phyloP scores from a whole-genome alignment of 2,329 filamentous ascomycete genomes.

The Tolypocladium amazonense region DNA sequence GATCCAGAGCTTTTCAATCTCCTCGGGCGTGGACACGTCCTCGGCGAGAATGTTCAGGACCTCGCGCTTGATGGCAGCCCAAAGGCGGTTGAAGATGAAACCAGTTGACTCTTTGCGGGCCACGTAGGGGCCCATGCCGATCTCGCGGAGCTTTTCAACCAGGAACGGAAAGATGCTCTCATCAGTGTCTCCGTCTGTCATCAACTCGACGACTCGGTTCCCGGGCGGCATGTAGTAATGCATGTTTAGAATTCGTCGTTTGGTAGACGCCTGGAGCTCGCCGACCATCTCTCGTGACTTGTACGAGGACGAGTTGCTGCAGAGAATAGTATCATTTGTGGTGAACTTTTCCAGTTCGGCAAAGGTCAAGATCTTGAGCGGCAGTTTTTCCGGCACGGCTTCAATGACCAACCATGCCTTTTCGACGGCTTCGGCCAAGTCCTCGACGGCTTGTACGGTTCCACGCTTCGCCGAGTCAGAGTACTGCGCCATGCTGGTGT shows the following conservation, averaged over 20 bases:
- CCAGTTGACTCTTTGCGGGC: slow-evolving; percentile 39
- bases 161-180: slow-evolving; percentile 33
- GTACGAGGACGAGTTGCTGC: slow-evolving; percentile 41
- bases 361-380: slow-evolving; percentile 36
- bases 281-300: slow-evolving; percentile 37
- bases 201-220: slow-evolving; percentile 39
- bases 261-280: slow-evolving; percentile 25
- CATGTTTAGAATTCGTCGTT: slow-evolving; percentile 32
- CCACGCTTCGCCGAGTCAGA: slow-evolving; percentile 14
- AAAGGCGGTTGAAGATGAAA: slow-evolving; percentile 45
- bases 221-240: slow-evolving; percentile 40
- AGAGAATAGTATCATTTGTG: slow-evolving; percentile 34
- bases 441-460: slow-evolving; percentile 18
- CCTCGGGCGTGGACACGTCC: slow-evolving; percentile 34
- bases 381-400: slow-evolving; percentile 38
- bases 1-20: slow-evolving; percentile 36
- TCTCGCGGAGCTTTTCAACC: slow-evolving; percentile 24
- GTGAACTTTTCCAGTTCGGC: slow-evolving; percentile 31
- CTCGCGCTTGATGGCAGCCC: slow-evolving; percentile 47
- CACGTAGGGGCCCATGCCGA: slow-evolving; percentile 27
- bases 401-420: slow-evolving; percentile 44
- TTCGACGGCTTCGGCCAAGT: slow-evolving; percentile 26
- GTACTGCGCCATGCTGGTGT: slow-evolving; percentile 21
- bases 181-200: slow-evolving; percentile 37
- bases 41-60: slow-evolving; percentile 36